Evolutionary conservation across 495 filamentous ascomycete species (phyloP), one percentile per base, ranked within the genome.

Genomic region (Glarea lozoyensis): DNA sequence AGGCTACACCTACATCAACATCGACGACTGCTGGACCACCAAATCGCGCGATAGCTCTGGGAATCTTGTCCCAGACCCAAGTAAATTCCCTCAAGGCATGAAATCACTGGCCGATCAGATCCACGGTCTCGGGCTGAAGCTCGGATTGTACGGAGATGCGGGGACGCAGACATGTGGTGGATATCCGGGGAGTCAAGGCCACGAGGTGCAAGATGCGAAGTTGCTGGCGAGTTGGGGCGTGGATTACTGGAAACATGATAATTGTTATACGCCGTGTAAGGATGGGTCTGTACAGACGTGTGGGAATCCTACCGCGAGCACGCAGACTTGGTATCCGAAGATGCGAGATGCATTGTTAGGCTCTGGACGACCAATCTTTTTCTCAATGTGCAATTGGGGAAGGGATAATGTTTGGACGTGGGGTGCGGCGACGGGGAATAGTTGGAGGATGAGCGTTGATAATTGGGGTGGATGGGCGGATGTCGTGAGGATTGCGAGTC

Each of bases 341-440:
- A 66, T 64, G 61, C 17, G 59, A 4, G 46, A 58, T 41, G 61
- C 59, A 5, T 42, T 66, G 19, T 40, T 50, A 11, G 37, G 43
- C 20, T 51, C 52, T 1, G 52, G 52, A 11, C 51, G 56, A 3
- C 39, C 47, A 9, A 64, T 64, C 33, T 48, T 61, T 21, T 63
- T 54, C 48, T 46, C 46, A 3, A 39, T 65, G 19, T 65, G 61
- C 42, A 48, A 59, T 37, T 65, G 59, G 61, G 62, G 46, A 12
- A 10, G 4, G 7, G 46, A 43, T 27, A 25, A 15, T 11, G 46
- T 49, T 11, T 43, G 35, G 35, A 44, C 33, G 7, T 44, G 46
- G 49, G 43, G 49, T 0, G 10, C 12, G 1, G n/a, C 13, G 13
- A 29, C 37, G 13, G 46, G 27, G 4, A 44, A 48, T 35, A 33